Evolutionary conservation across 306 rosid genomes (phyloP).

Genomic region (Alnus glutinosa): DNA sequence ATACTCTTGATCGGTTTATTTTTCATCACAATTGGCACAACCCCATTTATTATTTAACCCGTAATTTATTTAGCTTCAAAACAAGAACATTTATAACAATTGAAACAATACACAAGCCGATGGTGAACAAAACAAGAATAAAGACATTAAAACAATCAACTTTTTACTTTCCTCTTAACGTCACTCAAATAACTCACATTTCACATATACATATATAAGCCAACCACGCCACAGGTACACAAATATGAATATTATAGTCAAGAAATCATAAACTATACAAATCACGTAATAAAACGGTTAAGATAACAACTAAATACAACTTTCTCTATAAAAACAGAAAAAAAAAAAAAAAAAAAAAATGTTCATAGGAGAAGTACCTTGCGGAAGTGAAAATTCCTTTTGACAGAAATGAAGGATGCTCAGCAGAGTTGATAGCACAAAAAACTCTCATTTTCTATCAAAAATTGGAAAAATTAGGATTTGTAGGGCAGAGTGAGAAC

Average conservation of each 20-base stretch:
- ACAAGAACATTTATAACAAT: neutral
- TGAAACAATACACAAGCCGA: neutral
- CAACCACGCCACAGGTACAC: too few species aligned
- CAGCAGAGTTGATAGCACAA: slow-evolving; percentile 10
- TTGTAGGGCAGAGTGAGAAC: too few species aligned
- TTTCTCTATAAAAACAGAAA: neutral
- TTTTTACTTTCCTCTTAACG: neutral
- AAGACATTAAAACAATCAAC: neutral
- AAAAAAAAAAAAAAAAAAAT: too few species aligned
- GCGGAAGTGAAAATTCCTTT: slow-evolving; percentile 17
- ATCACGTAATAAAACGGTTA: too few species aligned
- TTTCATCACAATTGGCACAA: neutral
- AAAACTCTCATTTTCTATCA: slow-evolving; percentile 34
- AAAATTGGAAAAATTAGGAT: neutral
- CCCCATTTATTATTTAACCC: neutral
- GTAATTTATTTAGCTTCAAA: neutral
- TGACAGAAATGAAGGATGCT: slow-evolving; percentile 19
- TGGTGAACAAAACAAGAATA: neutral
- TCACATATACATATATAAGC: neutral
- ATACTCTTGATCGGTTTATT: neutral
- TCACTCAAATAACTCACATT: slow-evolving; percentile 24
- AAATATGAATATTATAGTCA: too few species aligned
- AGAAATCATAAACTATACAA: too few species aligned
- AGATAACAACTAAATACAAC: too few species aligned
- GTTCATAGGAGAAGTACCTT: slow-evolving; percentile 21